Conservation (phyloP, 2,329 filamentous ascomycete genomes). For the Xenoacremonium recifei region DNA sequence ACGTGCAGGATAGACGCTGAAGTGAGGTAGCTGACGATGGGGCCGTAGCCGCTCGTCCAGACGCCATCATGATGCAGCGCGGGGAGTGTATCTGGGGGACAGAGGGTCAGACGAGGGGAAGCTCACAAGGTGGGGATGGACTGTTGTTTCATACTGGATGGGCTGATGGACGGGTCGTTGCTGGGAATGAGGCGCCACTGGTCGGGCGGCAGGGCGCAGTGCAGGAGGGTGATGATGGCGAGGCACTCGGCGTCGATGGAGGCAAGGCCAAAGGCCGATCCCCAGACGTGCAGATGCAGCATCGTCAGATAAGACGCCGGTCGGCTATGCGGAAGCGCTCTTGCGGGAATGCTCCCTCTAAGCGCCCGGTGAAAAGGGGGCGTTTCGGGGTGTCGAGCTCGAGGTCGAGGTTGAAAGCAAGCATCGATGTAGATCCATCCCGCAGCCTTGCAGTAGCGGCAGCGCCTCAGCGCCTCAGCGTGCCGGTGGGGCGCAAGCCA, state of each 20-base stretch:
- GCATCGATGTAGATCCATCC: too few species aligned
- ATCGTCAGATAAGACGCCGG: conserved; percentile 18
- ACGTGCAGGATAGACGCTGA: conserved; percentile 35
- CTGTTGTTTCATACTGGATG: conserved; percentile 58
- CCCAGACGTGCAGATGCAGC: conserved; percentile 81
- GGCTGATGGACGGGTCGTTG: conserved; percentile 69
- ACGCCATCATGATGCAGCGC: conserved; percentile 49
- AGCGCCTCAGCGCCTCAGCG: background rate
- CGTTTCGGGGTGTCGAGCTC: too few species aligned
- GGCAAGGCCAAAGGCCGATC: conserved; percentile 81
- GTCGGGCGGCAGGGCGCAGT: conserved; percentile 56
- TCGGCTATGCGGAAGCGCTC: background rate
- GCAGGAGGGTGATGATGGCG: conserved; percentile 76
- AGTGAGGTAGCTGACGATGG: conserved; percentile 59
- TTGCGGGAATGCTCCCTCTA: background rate
- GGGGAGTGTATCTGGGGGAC: conserved; percentile 50
- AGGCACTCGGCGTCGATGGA: conserved; percentile 92
- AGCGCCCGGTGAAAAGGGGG: background rate
- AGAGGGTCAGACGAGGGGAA: conserved; percentile 21
- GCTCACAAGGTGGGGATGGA: conserved; percentile 11
- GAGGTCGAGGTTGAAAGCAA: too few species aligned
- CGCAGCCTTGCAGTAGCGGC: background rate
- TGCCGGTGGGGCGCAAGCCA: conserved; percentile 18
- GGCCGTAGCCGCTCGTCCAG: conserved; percentile 60
- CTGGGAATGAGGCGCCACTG: conserved; percentile 70